These are phyloP conservation scores for Pisolithus microcarpus DNA, from an alignment of 768 basidiomycete species.

Conservation along the genomic window DNA sequence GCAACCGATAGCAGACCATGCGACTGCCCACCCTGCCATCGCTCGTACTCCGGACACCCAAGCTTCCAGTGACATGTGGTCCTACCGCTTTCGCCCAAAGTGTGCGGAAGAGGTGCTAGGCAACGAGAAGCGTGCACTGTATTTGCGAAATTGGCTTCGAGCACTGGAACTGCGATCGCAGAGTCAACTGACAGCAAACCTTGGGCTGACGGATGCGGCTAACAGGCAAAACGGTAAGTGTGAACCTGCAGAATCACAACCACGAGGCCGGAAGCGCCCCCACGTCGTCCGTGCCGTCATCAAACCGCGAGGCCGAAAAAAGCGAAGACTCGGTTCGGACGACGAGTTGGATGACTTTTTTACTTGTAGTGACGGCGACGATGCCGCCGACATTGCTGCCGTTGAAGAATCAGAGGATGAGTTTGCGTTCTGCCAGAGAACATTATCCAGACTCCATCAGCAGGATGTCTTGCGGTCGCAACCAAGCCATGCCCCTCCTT, in stretches of 20 bases:
- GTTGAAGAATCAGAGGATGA: constrained; percentile 35
- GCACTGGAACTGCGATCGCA: constrained; percentile 56
- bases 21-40: constrained; percentile 44
- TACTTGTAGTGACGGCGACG: constrained; percentile 34
- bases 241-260: constrained; percentile 11
- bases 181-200: constrained; percentile 5
- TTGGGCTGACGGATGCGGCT: constrained; percentile 1
- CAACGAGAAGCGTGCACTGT: constrained; percentile 62
- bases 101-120: constrained; percentile 71
- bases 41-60: constrained; percentile 27
- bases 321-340: constrained; percentile 43
- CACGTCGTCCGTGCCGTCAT: constrained; percentile 49
- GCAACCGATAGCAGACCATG: constrained; percentile 13
- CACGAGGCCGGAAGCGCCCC: constrained; percentile 49
- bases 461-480: constrained; percentile 1
- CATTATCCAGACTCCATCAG: constrained; percentile 13
- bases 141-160: constrained; percentile 71
- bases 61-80: constrained; percentile 49
- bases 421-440: constrained; percentile 21
- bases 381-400: constrained; percentile 21
- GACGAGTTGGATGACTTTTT: constrained; percentile 57
- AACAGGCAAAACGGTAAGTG: constrained; percentile 17
- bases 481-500: not conserved
- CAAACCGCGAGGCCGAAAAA: constrained; percentile 45
- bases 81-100: constrained; percentile 68